phyloP scores from a whole-genome alignment of 306 rosid genomes.

The Cucurbita argyrosperma region DNA sequence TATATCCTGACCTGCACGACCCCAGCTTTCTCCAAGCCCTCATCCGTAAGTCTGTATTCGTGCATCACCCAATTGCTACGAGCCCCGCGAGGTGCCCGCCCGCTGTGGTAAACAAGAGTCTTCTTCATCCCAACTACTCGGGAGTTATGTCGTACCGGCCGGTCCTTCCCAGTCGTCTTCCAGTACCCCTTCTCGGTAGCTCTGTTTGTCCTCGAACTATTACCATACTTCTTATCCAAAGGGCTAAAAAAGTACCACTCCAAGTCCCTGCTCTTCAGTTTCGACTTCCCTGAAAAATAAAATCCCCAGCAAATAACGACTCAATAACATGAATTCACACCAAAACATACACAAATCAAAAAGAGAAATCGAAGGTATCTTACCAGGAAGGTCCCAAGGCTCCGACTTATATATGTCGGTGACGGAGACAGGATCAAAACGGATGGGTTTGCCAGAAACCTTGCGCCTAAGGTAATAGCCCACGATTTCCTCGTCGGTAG shows the following conservation, averaged over 20 bases:
- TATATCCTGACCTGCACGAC: conserved; percentile 25
- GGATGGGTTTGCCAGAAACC: conserved; percentile 31
- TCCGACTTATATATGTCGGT: conserved; percentile 62
- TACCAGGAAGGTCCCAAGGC: conserved; percentile 97
- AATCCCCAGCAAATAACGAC: background rate
- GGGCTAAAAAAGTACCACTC: conserved; percentile 89
- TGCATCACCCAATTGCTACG: conserved; percentile 98
- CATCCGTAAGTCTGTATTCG: conserved; percentile 55
- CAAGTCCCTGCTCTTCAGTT: conserved; percentile 60
- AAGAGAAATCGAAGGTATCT: background rate
- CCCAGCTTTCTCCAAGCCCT: conserved; percentile 40
- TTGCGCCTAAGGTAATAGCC: conserved; percentile 63
- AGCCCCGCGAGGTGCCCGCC: conserved; percentile 64
- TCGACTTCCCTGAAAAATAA: conserved; percentile 32
- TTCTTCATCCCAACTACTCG: conserved; percentile 74
- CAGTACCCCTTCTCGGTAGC: conserved; percentile 82
- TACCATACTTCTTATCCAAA: conserved; percentile 71
- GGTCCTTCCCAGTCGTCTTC: conserved; percentile 96
- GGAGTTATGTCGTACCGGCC: conserved; percentile 19
- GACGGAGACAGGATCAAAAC: conserved; percentile 41
- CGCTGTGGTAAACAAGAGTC: conserved; percentile 74
- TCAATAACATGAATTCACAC: background rate
- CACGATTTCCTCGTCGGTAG: conserved; percentile 82
- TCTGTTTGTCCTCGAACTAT: conserved; percentile 71
- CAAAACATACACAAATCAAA: background rate